A percentile compares a stretch with the other conserved stretches of the same genome.
Evolutionary conservation across 352 stramenopile genomes (phyloP).

Genomic region (Blastocystis sp.): DNA sequence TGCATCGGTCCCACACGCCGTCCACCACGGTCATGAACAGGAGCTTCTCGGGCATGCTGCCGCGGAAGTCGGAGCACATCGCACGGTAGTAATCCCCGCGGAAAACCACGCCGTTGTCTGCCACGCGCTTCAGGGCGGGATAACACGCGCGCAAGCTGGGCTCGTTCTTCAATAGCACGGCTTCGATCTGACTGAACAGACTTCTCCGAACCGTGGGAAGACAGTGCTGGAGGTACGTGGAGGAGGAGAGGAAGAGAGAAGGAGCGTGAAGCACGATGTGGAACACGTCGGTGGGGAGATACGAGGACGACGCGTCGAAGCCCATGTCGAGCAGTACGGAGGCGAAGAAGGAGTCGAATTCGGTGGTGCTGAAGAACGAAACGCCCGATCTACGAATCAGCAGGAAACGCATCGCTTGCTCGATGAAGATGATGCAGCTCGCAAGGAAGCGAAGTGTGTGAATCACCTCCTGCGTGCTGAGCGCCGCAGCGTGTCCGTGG

Average conservation of each 20-base stretch:
- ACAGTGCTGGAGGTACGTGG: background rate
- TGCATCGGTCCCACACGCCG: background rate
- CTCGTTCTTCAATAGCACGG: constrained; percentile 1
- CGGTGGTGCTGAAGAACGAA: background rate
- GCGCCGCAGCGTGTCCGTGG: background rate
- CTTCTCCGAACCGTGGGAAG: background rate
- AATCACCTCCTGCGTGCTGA: background rate
- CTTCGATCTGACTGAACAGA: background rate
- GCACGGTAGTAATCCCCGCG: background rate
- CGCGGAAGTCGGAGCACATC: background rate
- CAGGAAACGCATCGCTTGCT: background rate
- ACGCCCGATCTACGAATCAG: background rate
- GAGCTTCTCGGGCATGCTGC: background rate
- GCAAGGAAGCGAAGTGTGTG: background rate
- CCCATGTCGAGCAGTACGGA: background rate
- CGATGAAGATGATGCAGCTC: background rate
- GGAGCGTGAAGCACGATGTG: constrained; percentile 1
- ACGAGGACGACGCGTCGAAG: background rate
- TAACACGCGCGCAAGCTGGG: too few species aligned
- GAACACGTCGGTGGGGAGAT: background rate
- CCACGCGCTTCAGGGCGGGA: background rate
- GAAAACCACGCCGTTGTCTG: background rate
- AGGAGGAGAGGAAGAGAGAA: background rate
- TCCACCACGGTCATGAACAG: background rate
- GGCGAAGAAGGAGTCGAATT: background rate